Conservation (phyloP, 2,329 filamentous ascomycete species). For the Alternaria gaisen region DNA sequence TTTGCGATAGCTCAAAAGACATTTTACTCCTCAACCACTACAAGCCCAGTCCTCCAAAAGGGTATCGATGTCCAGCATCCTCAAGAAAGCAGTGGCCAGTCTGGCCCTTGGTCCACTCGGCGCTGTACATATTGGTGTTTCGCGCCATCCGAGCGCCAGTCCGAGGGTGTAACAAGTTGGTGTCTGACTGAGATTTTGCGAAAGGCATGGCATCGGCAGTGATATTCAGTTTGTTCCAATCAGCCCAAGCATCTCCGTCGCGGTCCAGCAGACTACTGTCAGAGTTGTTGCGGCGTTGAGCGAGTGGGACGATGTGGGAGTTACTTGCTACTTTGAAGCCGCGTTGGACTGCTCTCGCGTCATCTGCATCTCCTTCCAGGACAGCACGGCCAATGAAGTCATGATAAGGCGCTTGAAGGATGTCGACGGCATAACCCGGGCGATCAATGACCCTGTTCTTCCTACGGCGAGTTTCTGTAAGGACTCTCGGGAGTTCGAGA, state of each 20-base stretch:
- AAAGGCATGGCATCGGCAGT: constrained; percentile 14
- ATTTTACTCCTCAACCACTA: not conserved
- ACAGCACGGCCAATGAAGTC: constrained; percentile 11
- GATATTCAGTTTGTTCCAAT: constrained; percentile 13
- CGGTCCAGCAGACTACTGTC: constrained; percentile 17
- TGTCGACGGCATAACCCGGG: not conserved
- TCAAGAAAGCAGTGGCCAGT: constrained; percentile 1
- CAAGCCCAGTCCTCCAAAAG: constrained; percentile 1
- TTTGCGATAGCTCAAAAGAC: not conserved
- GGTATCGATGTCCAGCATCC: constrained; percentile 2
- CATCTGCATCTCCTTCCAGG: constrained; percentile 13
- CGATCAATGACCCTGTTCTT: not conserved
- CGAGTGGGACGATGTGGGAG: not conserved
- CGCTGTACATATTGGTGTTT: not conserved
- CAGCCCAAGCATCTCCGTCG: constrained; percentile 13
- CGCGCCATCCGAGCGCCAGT: not conserved
- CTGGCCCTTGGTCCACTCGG: not conserved
- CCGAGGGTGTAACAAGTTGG: not conserved
- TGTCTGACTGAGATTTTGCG: not conserved
- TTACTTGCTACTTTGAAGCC: constrained; percentile 17
- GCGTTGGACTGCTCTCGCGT: constrained; percentile 10
- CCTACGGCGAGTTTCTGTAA: not conserved
- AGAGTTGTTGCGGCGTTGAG: constrained; percentile 4
- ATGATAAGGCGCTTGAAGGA: constrained; percentile 7
- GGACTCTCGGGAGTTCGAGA: constrained; percentile 9